These are phyloP conservation scores for Andrographis paniculata DNA, from an alignment of 305 asterid species.

Conservation along the genomic window DNA sequence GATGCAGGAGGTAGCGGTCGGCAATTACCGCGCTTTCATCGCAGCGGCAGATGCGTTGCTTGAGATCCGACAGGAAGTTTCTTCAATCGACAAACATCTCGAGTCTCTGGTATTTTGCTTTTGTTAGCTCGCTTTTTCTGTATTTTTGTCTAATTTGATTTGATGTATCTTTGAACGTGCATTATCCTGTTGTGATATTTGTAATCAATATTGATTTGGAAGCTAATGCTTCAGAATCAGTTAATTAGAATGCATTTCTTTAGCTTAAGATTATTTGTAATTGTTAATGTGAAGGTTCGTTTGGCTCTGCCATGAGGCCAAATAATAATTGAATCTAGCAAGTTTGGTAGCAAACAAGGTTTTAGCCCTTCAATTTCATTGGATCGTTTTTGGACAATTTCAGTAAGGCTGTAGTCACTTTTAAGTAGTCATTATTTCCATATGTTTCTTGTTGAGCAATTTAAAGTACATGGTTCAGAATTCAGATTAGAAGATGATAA, in stretches of 20 bases:
- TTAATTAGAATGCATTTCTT: not conserved
- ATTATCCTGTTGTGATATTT: constrained; percentile 1
- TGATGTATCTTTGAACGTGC: constrained; percentile 11
- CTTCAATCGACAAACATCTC: constrained; percentile 60
- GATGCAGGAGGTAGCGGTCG: constrained; percentile 84
- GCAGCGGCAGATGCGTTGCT: constrained; percentile 66
- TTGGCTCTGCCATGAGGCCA: constrained; percentile 5
- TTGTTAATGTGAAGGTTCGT: constrained; percentile 6
- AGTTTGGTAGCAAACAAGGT: not conserved
- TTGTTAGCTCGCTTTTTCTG: not conserved
- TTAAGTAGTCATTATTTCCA: not conserved
- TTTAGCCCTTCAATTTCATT: not conserved
- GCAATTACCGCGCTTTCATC: constrained; percentile 61
- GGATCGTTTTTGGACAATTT: not conserved
- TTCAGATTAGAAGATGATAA: not conserved
- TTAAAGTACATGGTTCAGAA: not conserved
- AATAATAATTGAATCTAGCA: not conserved
- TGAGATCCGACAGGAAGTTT: constrained; percentile 55
- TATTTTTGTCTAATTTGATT: constrained; percentile 2
- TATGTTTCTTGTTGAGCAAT: not conserved
- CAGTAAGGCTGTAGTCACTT: not conserved
- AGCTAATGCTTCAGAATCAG: constrained; percentile 5
- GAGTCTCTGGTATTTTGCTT: constrained; percentile 45
- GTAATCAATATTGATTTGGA: not conserved
- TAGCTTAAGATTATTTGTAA: constrained; percentile 3